phyloP scores from a whole-genome alignment of 345 rosid genomes.

The Raphanus raphanistrum region DNA sequence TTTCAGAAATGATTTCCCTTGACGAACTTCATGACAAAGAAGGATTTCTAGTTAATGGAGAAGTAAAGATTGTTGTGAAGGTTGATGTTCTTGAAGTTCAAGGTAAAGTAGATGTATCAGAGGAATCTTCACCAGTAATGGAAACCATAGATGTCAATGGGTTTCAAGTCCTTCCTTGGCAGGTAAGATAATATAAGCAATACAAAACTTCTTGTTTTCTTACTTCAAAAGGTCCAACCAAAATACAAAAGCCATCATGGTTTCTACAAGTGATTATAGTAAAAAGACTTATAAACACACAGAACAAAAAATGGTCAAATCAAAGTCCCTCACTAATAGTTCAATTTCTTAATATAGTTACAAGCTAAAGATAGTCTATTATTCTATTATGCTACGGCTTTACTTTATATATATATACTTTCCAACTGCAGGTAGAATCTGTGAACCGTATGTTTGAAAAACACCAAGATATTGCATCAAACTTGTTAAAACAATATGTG shows the following conservation, averaged over 20 bases:
- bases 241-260: neutral
- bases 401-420: neutral
- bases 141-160: neutral
- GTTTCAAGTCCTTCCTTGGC: neutral
- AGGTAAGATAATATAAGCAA: neutral
- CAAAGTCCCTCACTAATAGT: neutral
- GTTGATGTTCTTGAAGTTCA: slow-evolving; percentile 32
- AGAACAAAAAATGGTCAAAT: neutral
- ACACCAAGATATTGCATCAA: neutral
- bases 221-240: neutral
- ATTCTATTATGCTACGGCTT: neutral
- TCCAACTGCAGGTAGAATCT: neutral
- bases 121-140: neutral
- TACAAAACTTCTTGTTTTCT: neutral
- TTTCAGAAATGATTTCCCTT: neutral
- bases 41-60: slow-evolving; percentile 48
- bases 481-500: neutral
- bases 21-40: neutral
- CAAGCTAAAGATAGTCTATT: neutral
- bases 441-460: neutral
- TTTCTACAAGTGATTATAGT: neutral
- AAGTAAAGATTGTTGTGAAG: slow-evolving; percentile 63
- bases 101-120: neutral
- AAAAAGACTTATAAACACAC: neutral
- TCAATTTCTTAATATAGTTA: neutral